Conservation (phyloP, 495 filamentous ascomycete genomes). For the Cercophora scortea region DNA sequence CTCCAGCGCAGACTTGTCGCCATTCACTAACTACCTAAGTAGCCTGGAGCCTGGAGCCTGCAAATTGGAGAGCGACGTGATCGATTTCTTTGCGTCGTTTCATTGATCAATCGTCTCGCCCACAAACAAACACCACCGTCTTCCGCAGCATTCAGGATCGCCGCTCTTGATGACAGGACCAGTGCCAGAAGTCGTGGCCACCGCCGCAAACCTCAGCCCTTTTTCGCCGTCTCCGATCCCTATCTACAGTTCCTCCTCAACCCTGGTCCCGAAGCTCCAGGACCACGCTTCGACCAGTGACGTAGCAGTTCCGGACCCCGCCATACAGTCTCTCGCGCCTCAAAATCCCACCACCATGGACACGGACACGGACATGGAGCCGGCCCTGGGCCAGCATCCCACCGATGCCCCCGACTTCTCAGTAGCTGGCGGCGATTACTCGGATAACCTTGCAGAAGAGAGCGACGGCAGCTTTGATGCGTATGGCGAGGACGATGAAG, state of each 20-base stretch:
- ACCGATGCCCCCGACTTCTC: conserved; percentile 20
- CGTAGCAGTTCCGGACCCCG: conserved; percentile 4
- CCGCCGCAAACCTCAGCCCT: conserved; percentile 27
- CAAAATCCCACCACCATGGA: conserved; percentile 7
- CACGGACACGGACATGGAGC: conserved; percentile 1
- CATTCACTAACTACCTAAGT: neutral
- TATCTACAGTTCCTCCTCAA: conserved; percentile 23
- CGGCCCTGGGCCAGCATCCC: neutral
- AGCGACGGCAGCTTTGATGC: conserved; percentile 23
- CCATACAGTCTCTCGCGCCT: neutral
- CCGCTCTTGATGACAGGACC: conserved; percentile 27
- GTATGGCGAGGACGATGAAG: conserved; percentile 24
- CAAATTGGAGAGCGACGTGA: neutral
- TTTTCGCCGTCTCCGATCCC: conserved; percentile 19
- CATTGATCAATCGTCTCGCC: neutral
- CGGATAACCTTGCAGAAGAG: conserved; percentile 17
- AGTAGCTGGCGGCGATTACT: conserved; percentile 22
- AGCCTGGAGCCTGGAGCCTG: neutral
- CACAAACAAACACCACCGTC: neutral
- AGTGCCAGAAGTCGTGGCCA: conserved; percentile 24
- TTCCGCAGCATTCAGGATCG: neutral
- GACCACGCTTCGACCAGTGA: conserved; percentile 20
- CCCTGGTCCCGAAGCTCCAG: conserved; percentile 30
- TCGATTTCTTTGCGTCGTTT: neutral
- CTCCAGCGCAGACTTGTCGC: no score